phyloP scores from a whole-genome alignment of 148 eudicot genomes.

The Cornus kousa region DNA sequence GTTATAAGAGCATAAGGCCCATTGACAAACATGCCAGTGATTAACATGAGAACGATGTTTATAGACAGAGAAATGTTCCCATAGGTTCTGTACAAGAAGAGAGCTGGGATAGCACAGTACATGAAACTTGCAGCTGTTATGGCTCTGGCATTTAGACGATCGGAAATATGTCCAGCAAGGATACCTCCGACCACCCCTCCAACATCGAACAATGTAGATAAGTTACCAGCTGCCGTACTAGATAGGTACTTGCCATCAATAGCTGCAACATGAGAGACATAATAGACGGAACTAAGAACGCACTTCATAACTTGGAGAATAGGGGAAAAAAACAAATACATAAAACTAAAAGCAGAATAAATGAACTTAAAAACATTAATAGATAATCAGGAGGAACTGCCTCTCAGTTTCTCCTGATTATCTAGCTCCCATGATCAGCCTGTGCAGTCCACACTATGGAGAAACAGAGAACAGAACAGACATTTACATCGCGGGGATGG shows the following conservation, averaged over 20 bases:
- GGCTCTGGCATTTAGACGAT: slow-evolving; percentile 73
- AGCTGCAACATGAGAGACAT: slow-evolving; percentile 43
- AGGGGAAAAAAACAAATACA: neutral
- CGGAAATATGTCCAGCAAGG: slow-evolving; percentile 82
- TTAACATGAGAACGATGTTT: slow-evolving; percentile 60
- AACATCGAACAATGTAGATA: slow-evolving; percentile 85
- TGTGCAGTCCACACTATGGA: neutral
- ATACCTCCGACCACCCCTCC: slow-evolving; percentile 95
- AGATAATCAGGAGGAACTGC: too few species aligned
- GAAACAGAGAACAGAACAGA: neutral
- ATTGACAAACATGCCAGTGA: slow-evolving; percentile 81
- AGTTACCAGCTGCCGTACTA: slow-evolving; percentile 69
- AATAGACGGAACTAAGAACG: neutral
- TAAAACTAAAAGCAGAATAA: neutral
- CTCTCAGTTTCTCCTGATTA: neutral
- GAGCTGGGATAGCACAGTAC: slow-evolving; percentile 80
- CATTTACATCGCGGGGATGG: too few species aligned
- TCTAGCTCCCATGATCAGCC: neutral
- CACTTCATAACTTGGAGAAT: neutral
- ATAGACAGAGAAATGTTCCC: slow-evolving; percentile 57
- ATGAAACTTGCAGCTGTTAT: slow-evolving; percentile 91
- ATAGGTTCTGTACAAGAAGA: slow-evolving; percentile 70
- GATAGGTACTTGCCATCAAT: slow-evolving; percentile 83
- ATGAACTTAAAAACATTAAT: too few species aligned
- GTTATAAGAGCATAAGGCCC: slow-evolving; percentile 96